Evolutionary conservation across 78 protist species (phyloP).

Genomic region (Dictyostelium intermedium): DNA sequence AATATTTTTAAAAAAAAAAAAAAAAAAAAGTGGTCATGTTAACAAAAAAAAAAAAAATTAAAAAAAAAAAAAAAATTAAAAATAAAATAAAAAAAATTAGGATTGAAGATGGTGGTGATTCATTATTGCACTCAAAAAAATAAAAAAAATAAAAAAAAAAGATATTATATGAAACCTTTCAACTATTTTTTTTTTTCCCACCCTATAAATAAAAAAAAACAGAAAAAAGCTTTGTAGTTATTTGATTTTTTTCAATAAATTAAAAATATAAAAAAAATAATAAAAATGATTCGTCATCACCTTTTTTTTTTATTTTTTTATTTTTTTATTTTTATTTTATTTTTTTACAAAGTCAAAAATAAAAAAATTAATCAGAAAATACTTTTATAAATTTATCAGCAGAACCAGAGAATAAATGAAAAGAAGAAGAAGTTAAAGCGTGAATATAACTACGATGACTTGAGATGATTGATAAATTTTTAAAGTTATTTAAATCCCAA

Average conservation of each 20-base stretch:
- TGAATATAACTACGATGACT: constrained; percentile 71
- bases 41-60: neutral
- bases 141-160: no score
- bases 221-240: no score
- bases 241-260: no score
- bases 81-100: neutral
- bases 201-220: no score
- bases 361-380: neutral
- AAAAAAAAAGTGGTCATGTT: neutral
- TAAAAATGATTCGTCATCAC: no score
- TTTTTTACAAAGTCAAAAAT: neutral
- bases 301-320: neutral
- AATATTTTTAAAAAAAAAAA: neutral
- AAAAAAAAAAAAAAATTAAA: neutral
- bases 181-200: no score
- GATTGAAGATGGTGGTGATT: neutral
- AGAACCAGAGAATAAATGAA: constrained; percentile 66
- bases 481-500: constrained; percentile 60
- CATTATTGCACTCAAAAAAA: no score
- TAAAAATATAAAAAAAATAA: no score
- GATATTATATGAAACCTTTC: no score
- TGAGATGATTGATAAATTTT: constrained; percentile 3
- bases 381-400: constrained; percentile 56
- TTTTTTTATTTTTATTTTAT: neutral
- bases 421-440: constrained; percentile 32